These are phyloP conservation scores for Fusarium citri DNA, from an alignment of 2,329 filamentous ascomycete genomes.

Conservation along the genomic window DNA sequence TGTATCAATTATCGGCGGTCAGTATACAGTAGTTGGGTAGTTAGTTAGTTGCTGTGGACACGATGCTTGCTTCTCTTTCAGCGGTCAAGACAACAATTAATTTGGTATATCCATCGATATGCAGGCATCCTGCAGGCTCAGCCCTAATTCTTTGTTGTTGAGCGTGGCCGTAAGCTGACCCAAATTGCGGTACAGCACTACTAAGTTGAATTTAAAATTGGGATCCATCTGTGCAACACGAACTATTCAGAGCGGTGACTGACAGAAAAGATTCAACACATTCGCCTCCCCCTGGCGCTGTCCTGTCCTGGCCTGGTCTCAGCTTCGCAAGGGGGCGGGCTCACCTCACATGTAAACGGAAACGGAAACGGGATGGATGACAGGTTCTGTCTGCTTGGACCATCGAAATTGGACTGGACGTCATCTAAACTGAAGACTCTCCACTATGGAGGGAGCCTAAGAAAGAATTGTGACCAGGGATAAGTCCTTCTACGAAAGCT, in stretches of 20 bases:
- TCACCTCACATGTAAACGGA: conserved; percentile 16
- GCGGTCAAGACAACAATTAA: conserved; percentile 38
- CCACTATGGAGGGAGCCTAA: conserved; percentile 35
- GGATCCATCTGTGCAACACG: conserved; percentile 26
- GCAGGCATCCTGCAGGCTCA: conserved; percentile 18
- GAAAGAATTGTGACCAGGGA: conserved; percentile 15
- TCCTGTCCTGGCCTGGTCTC: conserved; percentile 10
- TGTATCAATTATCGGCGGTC: conserved; percentile 16
- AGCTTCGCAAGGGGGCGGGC: conserved; percentile 20
- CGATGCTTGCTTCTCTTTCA: conserved; percentile 35
- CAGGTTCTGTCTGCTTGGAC: conserved; percentile 35
- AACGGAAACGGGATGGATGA: not conserved
- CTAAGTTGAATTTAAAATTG: conserved; percentile 34
- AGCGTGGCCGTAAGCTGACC: conserved; percentile 35
- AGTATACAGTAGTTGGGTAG: not conserved
- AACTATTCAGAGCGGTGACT: conserved; percentile 22
- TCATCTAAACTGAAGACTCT: conserved; percentile 41
- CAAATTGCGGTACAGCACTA: conserved; percentile 2
- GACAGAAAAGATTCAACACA: conserved; percentile 13
- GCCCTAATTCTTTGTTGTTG: conserved; percentile 33
- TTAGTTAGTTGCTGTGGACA: conserved; percentile 9
- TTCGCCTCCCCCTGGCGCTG: conserved; percentile 22
- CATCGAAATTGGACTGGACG: conserved; percentile 47
- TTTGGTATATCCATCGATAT: not conserved
- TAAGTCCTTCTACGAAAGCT: conserved; percentile 42